These are phyloP conservation scores for Sarocladium strictum DNA, from an alignment of 2,329 filamentous ascomycete genomes.

Conservation along the genomic window DNA sequence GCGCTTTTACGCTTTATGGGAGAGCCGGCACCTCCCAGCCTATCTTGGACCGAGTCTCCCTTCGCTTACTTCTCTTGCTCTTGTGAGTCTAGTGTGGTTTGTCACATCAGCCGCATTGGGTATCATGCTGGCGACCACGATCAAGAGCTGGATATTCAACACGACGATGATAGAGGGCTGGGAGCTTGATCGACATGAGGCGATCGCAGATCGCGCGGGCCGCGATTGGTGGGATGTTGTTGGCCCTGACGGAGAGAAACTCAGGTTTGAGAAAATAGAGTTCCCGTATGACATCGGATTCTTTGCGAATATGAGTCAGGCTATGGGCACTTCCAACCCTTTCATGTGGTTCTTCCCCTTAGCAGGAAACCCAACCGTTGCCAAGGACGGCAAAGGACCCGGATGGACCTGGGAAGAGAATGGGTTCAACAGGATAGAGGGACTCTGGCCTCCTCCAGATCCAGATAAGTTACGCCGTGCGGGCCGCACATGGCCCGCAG, in stretches of 20 bases:
- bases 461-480: constrained; percentile 51
- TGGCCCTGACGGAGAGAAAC: constrained; percentile 28
- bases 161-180: constrained; percentile 77
- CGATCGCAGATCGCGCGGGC: constrained; percentile 42
- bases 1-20: constrained; percentile 57
- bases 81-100: constrained; percentile 52
- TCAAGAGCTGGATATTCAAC: constrained; percentile 59
- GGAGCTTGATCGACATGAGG: constrained; percentile 62
- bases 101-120: constrained; percentile 55
- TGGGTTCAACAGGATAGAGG: constrained; percentile 61
- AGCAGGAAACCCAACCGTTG: constrained; percentile 41
- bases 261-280: constrained; percentile 59
- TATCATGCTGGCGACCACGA: constrained; percentile 59
- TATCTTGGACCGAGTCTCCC: constrained; percentile 64
- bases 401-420: constrained; percentile 68
- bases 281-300: constrained; percentile 80
- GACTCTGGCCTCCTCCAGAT: constrained; percentile 58
- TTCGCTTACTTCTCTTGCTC: constrained; percentile 55
- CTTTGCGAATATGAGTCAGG: constrained; percentile 66
- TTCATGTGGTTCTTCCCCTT: constrained; percentile 67
- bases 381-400: constrained; percentile 28
- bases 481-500: constrained; percentile 32
- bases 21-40: constrained; percentile 58
- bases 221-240: constrained; percentile 38
- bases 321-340: constrained; percentile 65